These are phyloP conservation scores for Podospora comata DNA, from an alignment of 495 filamentous ascomycete species.

Conservation along the genomic window DNA sequence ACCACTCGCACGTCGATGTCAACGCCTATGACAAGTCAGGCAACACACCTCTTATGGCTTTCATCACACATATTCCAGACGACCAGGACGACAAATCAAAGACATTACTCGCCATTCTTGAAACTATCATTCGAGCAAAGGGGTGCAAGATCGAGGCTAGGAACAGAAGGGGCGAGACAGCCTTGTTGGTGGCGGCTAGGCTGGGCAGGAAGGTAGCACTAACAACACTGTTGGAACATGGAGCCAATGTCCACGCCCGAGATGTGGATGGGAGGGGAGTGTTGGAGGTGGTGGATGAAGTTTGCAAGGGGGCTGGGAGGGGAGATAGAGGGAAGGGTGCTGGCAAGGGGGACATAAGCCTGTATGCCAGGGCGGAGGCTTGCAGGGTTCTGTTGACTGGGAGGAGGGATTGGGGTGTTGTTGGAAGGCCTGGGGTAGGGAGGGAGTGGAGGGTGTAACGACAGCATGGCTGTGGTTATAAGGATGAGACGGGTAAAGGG, in stretches of 20 bases:
- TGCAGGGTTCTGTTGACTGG: constrained; percentile 33
- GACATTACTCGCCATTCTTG: constrained; percentile 31
- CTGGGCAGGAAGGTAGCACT: constrained; percentile 45
- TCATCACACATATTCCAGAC: constrained; percentile 41
- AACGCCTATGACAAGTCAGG: constrained; percentile 45
- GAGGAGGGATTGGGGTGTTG: constrained; percentile 29
- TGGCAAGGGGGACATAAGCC: constrained; percentile 21
- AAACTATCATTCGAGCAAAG: constrained; percentile 28
- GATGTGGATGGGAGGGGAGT: constrained; percentile 39
- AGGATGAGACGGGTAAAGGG: background rate
- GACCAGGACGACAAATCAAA: constrained; percentile 41
- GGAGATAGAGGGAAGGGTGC: constrained; percentile 12
- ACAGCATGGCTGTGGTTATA: background rate
- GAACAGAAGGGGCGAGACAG: constrained; percentile 46
- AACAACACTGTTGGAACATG: constrained; percentile 39
- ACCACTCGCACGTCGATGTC: constrained; percentile 34
- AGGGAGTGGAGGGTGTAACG: constrained; percentile 18
- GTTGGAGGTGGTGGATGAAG: constrained; percentile 37
- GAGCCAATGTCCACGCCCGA: constrained; percentile 44
- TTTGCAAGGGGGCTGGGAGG: constrained; percentile 28
- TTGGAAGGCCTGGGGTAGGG: constrained; percentile 14
- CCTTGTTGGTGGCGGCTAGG: constrained; percentile 44
- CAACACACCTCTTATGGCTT: constrained; percentile 46
- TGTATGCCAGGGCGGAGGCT: constrained; percentile 34
- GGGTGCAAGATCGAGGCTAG: constrained; percentile 40